Base-by-base conservation (phyloP, 352 stramenopile genomes). In the Phytopythium ostracodes region DNA sequence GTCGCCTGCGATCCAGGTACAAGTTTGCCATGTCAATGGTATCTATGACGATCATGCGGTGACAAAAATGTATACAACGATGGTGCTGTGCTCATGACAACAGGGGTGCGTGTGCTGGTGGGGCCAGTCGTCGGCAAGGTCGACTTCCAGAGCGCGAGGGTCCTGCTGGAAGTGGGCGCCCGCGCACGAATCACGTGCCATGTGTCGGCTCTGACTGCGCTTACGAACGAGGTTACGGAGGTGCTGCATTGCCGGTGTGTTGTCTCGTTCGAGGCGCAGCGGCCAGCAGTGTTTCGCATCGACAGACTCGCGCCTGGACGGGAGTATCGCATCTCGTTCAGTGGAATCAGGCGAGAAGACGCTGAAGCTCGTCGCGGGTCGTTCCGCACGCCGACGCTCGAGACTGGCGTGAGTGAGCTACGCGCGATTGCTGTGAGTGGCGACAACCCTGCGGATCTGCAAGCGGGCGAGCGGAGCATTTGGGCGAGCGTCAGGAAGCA, bases 61-160 rank as follows among this genome's bases (percentile, higher is more conserved):
- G n/a, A n/a, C n/a, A n/a, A n/a, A n/a, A n/a, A n/a, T n/a, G n/a
- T n/a, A n/a, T n/a, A 11, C 33, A 38, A 38, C 10, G 33, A 14
- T 38, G 33, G 6, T 56, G 59, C 12, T 24, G 2, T 14, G 18
- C 8, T 24, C 6, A 2, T 0, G 4, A 52, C 60, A 59, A 10
- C 33, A 87, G 75, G 69, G 27, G 80, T 89, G 1, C 71, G 68
- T 17, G 80, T 92, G n/a, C 55, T 81, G 12, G 38, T 92, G 9
- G 82, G 82, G 0, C 85, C 85, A 0, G 83, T 94, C 0, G 72
- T 94, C 11, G 86, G 84, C 18, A 81, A 73, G 66, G 79, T 93
- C 35, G 77, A 81, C 29, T 70, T 64, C 15, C 54, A 76, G 24
- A 67, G 59, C 0, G 84, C 82, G 42, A 69, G 80, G 7, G 71